phyloP scores from a whole-genome alignment of 495 filamentous ascomycete genomes.

The Penicillium paradoxum region DNA sequence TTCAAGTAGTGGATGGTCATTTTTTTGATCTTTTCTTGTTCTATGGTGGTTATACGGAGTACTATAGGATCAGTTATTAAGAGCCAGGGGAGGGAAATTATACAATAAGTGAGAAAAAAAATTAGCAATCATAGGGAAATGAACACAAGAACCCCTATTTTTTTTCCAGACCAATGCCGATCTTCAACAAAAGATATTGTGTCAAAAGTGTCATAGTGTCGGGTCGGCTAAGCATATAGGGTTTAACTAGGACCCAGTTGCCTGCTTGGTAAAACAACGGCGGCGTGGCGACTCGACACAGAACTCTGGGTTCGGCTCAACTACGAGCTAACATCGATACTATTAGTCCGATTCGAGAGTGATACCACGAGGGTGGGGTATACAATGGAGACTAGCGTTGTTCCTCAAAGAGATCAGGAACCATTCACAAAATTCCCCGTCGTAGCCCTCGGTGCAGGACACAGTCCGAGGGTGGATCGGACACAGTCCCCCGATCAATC shows the following conservation, averaged over 20 bases:
- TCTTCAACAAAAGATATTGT: background rate
- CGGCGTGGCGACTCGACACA: slow-evolving; percentile 1
- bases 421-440: background rate
- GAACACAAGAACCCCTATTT: background rate
- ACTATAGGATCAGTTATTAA: background rate
- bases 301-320: background rate
- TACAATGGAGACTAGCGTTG: background rate
- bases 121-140: background rate
- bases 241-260: slow-evolving; percentile 8
- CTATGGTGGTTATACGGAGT: slow-evolving; percentile 8
- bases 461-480: background rate
- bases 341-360: background rate
- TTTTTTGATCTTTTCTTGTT: background rate
- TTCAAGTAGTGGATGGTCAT: slow-evolving; percentile 24
- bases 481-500: background rate
- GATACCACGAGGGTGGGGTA: slow-evolving; percentile 1
- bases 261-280: slow-evolving; percentile 14
- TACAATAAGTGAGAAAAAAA: background rate
- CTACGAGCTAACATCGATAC: slow-evolving; percentile 1
- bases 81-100: background rate
- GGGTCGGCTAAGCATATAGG: slow-evolving; percentile 15
- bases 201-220: slow-evolving; percentile 8
- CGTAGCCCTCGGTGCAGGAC: background rate
- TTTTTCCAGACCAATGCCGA: background rate
- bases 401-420: background rate